Evolutionary conservation across 1,284 basidiomycete genomes (phyloP), one percentile per base, ranked within the genome.

Genomic region (Phenoliferia sp.): DNA sequence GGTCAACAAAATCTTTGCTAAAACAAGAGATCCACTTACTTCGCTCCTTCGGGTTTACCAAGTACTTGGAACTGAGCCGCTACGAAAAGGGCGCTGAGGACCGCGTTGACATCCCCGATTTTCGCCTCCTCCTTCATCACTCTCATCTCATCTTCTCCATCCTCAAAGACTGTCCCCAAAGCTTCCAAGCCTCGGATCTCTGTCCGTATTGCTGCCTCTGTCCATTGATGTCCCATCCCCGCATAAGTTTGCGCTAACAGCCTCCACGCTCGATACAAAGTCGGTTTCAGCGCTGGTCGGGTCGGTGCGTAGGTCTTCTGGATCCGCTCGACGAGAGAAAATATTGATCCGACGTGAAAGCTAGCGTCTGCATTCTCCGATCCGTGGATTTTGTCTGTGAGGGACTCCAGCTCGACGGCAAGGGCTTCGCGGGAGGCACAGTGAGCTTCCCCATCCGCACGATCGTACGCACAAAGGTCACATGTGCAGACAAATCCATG

Each of bases 401-500:
- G 33, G 10, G 17, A 36, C 35, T 61, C 44, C 3, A 63, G 50
- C 29, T 26, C 12, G 3, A 5, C 19, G 12, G 32, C 50, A 22
- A 62, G 16, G 3, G 15, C 2, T 22, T 36, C 22, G 31, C 71
- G 52, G 28, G 33, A 17, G 15, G 3, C 19, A 16, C 62, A 15
- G 29, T 17, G 19, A 19, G 0, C 29, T 32, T 2, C 3, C 0
- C 64, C 68, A 6, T 56, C 64, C 12, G 0, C 12, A 1, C 52
- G 28, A 31, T 75, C 73, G 28, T 57, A 60, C 3, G 6, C 61
- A 44, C 74, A 75, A 22, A 74, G 55, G 17, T 28, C 57, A 44
- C 74, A 75, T 5, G 1, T 28, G 32, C 74, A 75, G 0, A 33
- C 55, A 52, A 75, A 75, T 17, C 68, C 68, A 33, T 75, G 71